Evolutionary conservation across 352 stramenopile genomes (phyloP).

Genomic region (Phytopythium ostracodes): DNA sequence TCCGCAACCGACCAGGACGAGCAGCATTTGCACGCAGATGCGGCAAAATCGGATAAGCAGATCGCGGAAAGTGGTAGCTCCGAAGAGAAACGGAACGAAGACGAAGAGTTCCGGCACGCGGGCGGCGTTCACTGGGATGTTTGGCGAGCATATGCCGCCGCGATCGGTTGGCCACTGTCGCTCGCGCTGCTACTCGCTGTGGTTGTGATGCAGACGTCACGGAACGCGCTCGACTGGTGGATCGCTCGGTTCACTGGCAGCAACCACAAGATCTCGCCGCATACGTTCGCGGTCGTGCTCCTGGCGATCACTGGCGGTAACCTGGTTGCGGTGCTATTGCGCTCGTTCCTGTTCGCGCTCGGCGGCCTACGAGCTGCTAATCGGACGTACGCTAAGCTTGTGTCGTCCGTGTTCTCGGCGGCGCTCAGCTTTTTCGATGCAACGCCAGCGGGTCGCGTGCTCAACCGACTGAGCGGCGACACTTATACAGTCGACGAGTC

Average conservation of each 20-base stretch:
- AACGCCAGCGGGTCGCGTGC: constrained; percentile 61
- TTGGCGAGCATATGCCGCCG: constrained; percentile 54
- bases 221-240: constrained; percentile 82
- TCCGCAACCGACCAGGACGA: neutral
- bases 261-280: constrained; percentile 43
- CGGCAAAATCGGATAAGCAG: constrained; percentile 7
- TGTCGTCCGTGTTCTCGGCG: constrained; percentile 47
- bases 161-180: constrained; percentile 47
- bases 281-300: constrained; percentile 51
- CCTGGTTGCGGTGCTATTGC: constrained; percentile 58
- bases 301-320: constrained; percentile 67
- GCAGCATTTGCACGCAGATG: neutral
- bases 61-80: neutral
- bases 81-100: neutral
- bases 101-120: constrained; percentile 63
- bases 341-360: constrained; percentile 84
- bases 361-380: constrained; percentile 70
- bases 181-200: constrained; percentile 47
- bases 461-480: constrained; percentile 79
- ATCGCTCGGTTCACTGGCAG: constrained; percentile 32
- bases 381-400: constrained; percentile 51
- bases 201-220: constrained; percentile 70
- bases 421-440: constrained; percentile 66
- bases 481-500: constrained; percentile 85
- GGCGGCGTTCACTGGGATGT: constrained; percentile 49